Base-by-base conservation (phyloP, 192 early-diverging fungal genomes). In the Mortierella antarctica region DNA sequence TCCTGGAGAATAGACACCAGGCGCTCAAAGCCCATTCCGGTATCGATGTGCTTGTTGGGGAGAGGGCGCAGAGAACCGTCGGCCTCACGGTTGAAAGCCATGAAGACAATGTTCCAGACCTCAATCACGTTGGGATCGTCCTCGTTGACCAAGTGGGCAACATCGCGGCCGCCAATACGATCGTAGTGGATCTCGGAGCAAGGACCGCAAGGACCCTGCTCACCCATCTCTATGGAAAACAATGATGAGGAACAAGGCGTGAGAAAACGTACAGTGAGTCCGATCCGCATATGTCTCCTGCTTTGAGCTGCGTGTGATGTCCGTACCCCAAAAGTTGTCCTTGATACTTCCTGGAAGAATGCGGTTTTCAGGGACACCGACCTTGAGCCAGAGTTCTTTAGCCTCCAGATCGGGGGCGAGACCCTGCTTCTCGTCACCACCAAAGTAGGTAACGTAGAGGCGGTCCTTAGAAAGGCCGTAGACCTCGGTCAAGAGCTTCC, bases 61-160 rank as follows among this genome's bases (percentile, higher is more conserved):
- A 99, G 89, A 39, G 92, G 86, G 65, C 93, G 93, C 44, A 99
- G 88, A 13, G 85, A 89, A 44, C 96, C 91, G 83, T 96, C 96
- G 12, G 91, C 79, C 79, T 98, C 97, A 71, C 98, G 96, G 89
- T 99, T 98, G 89, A 95, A 99, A 83, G 98, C 92, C 89, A 99
- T 99, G 65, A 99, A 99, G 71, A 99, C 98, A 17, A 99, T 83
- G 85, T 99, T 99, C 97, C 97, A 99, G 82, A 99, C 97, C 86
- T 99, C 97, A 48, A 99, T 85, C 13, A 99, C 96, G 71, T 96
- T 93, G 46, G 97, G 97, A 87, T 99, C 96, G 83, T 99, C 97
- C 90, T 93, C 82, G 84, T 99, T 99, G 61, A 99, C 97, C 52
- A 98, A 86, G 61, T 89, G 82, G 17, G 94, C 75, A 18, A 95